Evolutionary conservation across 1,284 basidiomycete species (phyloP), one percentile per base, ranked within the genome.

Genomic region (Pterulicium gracile): DNA sequence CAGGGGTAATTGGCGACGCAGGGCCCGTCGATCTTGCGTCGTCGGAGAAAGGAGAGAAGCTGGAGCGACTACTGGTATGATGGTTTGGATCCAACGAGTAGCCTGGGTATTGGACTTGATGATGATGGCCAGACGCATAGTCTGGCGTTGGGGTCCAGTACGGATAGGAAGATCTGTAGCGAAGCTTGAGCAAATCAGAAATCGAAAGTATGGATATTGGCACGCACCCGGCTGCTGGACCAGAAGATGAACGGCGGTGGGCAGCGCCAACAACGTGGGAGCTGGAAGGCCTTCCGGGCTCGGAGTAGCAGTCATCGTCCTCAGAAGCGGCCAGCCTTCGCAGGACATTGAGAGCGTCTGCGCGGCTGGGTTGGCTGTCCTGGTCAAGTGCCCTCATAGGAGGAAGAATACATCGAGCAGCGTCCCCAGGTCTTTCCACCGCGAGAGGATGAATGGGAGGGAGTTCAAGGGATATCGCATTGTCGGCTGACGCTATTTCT

Each of bases 341-440:
- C 36, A 85, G 58, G 2, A 85, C 80, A 4, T 79, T 72, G 10
- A 75, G 72, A 1, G 80, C 76, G 55, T 83, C 79, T 36, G 72
- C 67, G 1, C 66, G 65, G 36, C 68, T 62, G 17, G 72, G 61
- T 2, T 73, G 72, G 12, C 73, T 65, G 40, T 75, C 57, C 50
- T 75, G 74, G 56, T 82, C 80, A 52, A 85, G 61, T 0, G 77
- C 73, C 3, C 81, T 79, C 49, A 85, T 84, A 0, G 81, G 79
- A 1, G 81, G 81, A 3, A 84, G 59, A 5, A 76, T 71, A 51
- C 78, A 77, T 3, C 65, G 7, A 5, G 36, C 4, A 7, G 36
- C 7, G 15, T 39, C 7, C 15, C 36, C 4, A 4, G 36, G 36
- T 18, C 15, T 17, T 15, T 17, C n/a, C n/a, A 4, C 15, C 4